phyloP scores from a whole-genome alignment of 2,329 filamentous ascomycete species.

The Pseudocercospora crystallina region DNA sequence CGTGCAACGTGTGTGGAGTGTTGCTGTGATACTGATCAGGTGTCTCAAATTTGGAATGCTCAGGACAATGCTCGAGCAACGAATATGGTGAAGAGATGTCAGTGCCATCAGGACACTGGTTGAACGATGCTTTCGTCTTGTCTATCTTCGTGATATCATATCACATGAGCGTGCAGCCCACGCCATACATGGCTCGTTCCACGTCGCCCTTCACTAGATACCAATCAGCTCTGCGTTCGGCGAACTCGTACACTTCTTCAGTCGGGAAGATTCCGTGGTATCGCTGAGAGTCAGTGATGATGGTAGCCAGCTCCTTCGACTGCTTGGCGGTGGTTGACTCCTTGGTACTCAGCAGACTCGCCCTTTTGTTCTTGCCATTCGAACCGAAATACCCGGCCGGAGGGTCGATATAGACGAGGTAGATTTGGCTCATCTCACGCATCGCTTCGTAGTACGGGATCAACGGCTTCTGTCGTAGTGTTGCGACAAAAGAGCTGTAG shows the following conservation, averaged over 20 bases:
- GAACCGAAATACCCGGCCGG: constrained; percentile 28
- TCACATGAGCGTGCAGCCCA: constrained; percentile 84
- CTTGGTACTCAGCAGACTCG: constrained; percentile 28
- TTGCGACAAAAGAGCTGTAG: constrained; percentile 81
- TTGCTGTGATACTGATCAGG: too few species aligned
- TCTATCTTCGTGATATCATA: neutral
- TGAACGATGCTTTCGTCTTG: neutral
- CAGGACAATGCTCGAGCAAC: too few species aligned
- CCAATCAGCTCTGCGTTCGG: constrained; percentile 91
- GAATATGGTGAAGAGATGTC: too few species aligned
- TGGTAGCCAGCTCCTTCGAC: constrained; percentile 89
- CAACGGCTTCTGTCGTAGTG: constrained; percentile 78
- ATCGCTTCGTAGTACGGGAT: constrained; percentile 88
- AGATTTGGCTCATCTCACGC: constrained; percentile 91
- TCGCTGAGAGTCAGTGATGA: constrained; percentile 87
- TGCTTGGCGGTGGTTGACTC: constrained; percentile 60
- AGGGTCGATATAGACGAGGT: constrained; percentile 67
- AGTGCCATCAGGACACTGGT: too few species aligned
- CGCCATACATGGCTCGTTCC: constrained; percentile 94
- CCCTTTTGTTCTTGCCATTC: constrained; percentile 25
- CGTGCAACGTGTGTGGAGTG: too few species aligned
- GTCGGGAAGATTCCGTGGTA: constrained; percentile 91
- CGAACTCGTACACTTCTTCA: constrained; percentile 97
- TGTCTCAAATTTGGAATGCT: too few species aligned
- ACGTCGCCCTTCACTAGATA: constrained; percentile 84